These are phyloP conservation scores for Acanthochlamys bracteata DNA, from an alignment of 106 monocot genomes.

Conservation along the genomic window DNA sequence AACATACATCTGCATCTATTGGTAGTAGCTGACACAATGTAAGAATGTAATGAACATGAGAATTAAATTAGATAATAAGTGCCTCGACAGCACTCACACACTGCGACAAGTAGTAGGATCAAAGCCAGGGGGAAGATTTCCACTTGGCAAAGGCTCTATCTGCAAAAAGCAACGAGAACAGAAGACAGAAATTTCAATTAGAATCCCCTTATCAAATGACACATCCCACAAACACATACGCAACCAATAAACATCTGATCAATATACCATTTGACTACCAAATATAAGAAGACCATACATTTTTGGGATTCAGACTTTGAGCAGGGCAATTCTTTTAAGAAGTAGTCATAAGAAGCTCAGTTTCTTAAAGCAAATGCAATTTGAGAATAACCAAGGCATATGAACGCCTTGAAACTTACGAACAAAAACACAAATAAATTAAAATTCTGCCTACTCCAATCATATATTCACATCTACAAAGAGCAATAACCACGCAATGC, in stretches of 20 bases:
- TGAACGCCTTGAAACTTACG: too few relatives aligned
- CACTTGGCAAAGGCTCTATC: slow-evolving; percentile 25
- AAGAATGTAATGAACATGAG: not conserved
- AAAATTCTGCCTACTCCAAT: too few relatives aligned
- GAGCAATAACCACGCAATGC: too few relatives aligned
- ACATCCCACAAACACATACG: not conserved
- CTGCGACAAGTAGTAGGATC: slow-evolving; percentile 24
- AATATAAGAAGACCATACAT: too few relatives aligned
- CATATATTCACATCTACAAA: too few relatives aligned
- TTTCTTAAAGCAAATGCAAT: too few relatives aligned
- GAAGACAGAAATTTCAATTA: not conserved
- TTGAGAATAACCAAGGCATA: too few relatives aligned
- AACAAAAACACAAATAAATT: too few relatives aligned
- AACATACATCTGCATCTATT: not conserved
- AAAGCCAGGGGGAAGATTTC: slow-evolving; percentile 28
- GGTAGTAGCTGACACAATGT: not conserved
- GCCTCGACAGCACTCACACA: slow-evolving; percentile 8
- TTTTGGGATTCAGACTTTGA: too few relatives aligned
- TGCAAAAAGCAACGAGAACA: slow-evolving; percentile 5
- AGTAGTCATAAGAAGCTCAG: too few relatives aligned
- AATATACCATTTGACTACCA: not conserved
- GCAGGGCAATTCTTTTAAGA: too few relatives aligned
- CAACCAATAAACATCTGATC: not conserved
- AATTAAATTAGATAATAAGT: not conserved
- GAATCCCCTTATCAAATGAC: not conserved